Conservation (phyloP, 306 rosid species). For the Prosopis cineraria region DNA sequence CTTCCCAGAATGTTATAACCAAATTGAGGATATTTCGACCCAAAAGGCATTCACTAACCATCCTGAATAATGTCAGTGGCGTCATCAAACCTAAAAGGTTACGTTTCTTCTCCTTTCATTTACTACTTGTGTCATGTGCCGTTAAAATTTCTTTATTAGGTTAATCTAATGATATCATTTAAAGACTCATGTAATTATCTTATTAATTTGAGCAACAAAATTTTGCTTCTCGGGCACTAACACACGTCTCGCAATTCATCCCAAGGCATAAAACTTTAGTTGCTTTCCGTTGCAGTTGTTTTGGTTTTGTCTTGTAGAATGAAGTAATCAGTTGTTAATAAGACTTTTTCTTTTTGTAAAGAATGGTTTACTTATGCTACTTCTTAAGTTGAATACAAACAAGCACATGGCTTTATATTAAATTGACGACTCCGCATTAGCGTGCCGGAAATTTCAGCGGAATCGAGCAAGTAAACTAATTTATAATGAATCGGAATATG, state of each 20-base stretch:
- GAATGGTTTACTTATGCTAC: not conserved
- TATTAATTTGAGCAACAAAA: not conserved
- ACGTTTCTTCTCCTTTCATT: not conserved
- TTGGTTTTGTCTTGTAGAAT: not conserved
- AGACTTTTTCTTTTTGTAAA: not conserved
- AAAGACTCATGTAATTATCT: not conserved
- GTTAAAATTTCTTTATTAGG: not conserved
- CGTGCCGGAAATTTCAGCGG: not conserved
- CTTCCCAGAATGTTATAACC: constrained; percentile 50
- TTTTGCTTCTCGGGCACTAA: not conserved
- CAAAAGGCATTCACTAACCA: constrained; percentile 56
- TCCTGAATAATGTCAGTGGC: constrained; percentile 64
- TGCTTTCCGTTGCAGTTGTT: no score
- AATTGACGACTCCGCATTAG: not conserved
- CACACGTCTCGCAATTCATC: not conserved
- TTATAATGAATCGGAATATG: not conserved
- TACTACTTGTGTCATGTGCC: not conserved
- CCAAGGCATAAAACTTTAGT: not conserved
- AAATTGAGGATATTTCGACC: constrained; percentile 50
- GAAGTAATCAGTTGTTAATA: not conserved
- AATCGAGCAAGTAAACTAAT: not conserved
- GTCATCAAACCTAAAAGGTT: constrained; percentile 76
- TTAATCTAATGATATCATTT: not conserved
- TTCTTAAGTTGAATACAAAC: not conserved
- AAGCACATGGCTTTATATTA: not conserved